Percentiles rank a stretch among this genome's conserved stretches.
Evolutionary conservation across 2,329 filamentous ascomycete genomes (phyloP).

Genomic region (Lizonia empirigonia): DNA sequence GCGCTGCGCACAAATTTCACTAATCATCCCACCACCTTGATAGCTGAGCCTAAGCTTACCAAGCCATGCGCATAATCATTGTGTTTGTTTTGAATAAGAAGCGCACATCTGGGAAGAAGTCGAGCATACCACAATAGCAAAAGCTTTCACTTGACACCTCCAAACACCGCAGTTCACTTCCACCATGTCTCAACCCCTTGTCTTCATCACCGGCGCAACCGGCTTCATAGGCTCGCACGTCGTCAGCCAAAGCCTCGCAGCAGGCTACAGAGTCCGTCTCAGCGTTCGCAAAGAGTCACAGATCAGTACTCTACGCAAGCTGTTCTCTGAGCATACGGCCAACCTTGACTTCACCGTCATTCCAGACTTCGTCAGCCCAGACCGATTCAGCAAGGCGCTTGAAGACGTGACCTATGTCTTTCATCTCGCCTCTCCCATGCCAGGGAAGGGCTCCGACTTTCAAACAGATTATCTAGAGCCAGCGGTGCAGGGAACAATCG

Average conservation of each 20-base stretch:
- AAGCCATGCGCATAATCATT: neutral
- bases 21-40: neutral
- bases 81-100: neutral
- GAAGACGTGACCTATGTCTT: slow-evolving; percentile 33
- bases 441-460: slow-evolving; percentile 21
- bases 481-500: slow-evolving; percentile 32
- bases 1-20: neutral
- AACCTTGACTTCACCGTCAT: slow-evolving; percentile 22
- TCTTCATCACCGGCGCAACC: slow-evolving; percentile 39
- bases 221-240: slow-evolving; percentile 37
- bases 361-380: slow-evolving; percentile 19
- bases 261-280: slow-evolving; percentile 36
- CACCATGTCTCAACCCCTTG: slow-evolving; percentile 21
- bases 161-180: neutral
- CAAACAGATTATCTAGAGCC: slow-evolving; percentile 30
- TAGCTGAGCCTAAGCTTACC: neutral
- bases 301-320: slow-evolving; percentile 10
- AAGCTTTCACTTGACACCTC: neutral
- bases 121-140: neutral
- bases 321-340: slow-evolving; percentile 14
- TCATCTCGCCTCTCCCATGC: slow-evolving; percentile 40
- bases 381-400: slow-evolving; percentile 22
- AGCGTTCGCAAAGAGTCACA: slow-evolving; percentile 28
- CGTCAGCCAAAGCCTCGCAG: slow-evolving; percentile 26
- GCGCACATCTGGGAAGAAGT: neutral